phyloP scores from a whole-genome alignment of 1,284 basidiomycete genomes.

The Mycena sp. region DNA sequence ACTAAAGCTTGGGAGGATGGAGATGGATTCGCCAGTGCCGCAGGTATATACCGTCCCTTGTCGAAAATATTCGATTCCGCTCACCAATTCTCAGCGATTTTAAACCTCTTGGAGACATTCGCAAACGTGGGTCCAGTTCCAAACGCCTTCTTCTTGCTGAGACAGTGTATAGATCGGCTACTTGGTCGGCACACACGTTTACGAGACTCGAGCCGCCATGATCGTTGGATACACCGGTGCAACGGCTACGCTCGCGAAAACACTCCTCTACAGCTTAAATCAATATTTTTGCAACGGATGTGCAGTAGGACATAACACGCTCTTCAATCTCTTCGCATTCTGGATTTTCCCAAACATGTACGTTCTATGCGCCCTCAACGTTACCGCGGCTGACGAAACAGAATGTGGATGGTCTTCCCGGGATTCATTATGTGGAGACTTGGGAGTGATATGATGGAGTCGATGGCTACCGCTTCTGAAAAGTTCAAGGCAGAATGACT shows the following conservation, averaged over 20 bases:
- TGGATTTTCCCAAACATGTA: constrained; percentile 64
- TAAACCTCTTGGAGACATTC: constrained; percentile 66
- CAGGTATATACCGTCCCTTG: constrained; percentile 49
- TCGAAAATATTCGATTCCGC: constrained; percentile 23
- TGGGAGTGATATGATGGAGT: constrained; percentile 47
- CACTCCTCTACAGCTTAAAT: constrained; percentile 57
- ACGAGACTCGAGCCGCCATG: constrained; percentile 42
- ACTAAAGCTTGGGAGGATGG: constrained; percentile 54
- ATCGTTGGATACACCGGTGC: constrained; percentile 59
- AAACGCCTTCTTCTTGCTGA: constrained; percentile 13
- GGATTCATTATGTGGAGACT: constrained; percentile 50
- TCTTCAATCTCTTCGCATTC: constrained; percentile 51
- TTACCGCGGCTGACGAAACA: constrained; percentile 32
- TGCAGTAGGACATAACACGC: constrained; percentile 62
- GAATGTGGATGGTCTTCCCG: constrained; percentile 56
- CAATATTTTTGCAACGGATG: constrained; percentile 58
- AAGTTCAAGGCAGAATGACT: constrained; percentile 21
- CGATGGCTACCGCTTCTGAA: neutral
- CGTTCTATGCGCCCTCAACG: constrained; percentile 35
- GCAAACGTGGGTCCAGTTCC: constrained; percentile 51
- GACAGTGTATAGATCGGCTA: constrained; percentile 50
- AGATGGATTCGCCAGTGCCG: constrained; percentile 67
- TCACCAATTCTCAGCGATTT: constrained; percentile 49
- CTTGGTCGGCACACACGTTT: constrained; percentile 48
- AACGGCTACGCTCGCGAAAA: constrained; percentile 65